Conservation (phyloP, 148 eudicot species). For the Simmondsia chinensis region DNA sequence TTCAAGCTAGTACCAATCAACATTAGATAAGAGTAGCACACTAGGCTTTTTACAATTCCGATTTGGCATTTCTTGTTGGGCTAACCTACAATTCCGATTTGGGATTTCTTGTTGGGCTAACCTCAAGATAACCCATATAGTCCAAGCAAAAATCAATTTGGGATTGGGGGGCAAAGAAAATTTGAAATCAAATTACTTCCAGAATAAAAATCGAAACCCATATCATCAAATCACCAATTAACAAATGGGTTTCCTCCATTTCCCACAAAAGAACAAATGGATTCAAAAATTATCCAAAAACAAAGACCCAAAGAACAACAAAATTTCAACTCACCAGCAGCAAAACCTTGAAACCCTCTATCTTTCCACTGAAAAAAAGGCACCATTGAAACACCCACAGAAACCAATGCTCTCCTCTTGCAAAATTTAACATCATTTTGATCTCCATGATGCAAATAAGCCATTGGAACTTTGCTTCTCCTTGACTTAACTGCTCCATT, state of each 20-base stretch:
- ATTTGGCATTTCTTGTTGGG: no score
- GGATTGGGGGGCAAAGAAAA: not conserved
- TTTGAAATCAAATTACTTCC: not conserved
- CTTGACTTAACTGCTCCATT: constrained; percentile 22
- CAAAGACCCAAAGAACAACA: not conserved
- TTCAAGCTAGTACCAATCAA: no score
- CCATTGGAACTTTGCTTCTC: constrained; percentile 24
- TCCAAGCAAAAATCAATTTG: not conserved
- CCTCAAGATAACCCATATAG: not conserved
- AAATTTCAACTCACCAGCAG: constrained; percentile 31
- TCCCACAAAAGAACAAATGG: not conserved
- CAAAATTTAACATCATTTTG: constrained; percentile 18
- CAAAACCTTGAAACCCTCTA: constrained; percentile 22
- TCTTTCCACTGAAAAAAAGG: constrained; percentile 43
- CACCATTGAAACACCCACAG: constrained; percentile 53
- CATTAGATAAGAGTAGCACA: no score
- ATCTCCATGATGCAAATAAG: constrained; percentile 22
- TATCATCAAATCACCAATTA: constrained; percentile 1
- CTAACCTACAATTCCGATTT: no score
- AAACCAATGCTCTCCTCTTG: constrained; percentile 41
- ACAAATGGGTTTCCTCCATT: not conserved
- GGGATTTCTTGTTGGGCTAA: no score
- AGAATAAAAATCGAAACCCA: constrained; percentile 4
- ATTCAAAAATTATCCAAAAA: constrained; percentile 1
- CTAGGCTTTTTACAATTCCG: no score